Base-by-base conservation (phyloP, 768 basidiomycete species). In the Suillus hirtellus region DNA sequence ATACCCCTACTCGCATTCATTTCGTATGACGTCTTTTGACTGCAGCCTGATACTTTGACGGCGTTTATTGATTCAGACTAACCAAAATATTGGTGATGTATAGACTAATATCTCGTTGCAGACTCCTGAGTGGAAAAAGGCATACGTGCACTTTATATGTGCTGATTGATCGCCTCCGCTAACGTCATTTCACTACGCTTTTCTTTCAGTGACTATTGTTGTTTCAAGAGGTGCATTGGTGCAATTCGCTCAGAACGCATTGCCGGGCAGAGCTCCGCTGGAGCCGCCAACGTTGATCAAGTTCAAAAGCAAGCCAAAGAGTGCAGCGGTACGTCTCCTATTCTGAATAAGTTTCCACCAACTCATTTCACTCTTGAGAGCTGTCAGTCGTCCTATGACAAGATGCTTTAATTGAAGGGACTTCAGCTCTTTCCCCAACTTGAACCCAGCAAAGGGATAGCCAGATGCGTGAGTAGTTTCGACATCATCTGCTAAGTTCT, bases 211-310 rank as follows among this genome's bases (percentile, higher is more conserved):
- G 85, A 93, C 71, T 93, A 93, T 69, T 82, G 82, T 2, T 84
- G 81, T 8, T 82, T 93, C 15, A 92, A 92, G 74, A 88, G 84
- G 65, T 79, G 81, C 15, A 87, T 93, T 34, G 78, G 78, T 15
- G 80, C 81, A 1, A 85, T 92, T 61, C 81, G 81, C 37, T 76
- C 75, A 61, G 74, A 73, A 0, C 75, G 76, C 59, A 43, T 70
- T 11, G 63, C 69, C 21, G 35, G 60, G 12, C 63, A 60, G 52
- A 67, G 49, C 60, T 61, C 64, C 37, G 64, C 68, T 52, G 63
- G 50, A n/a, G 58, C 56, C 1, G 50, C 44, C 6, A 53, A 66
- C 27, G 21, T 47, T 14, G 44, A 64, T 60, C 60, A 58, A 24
- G 35, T 35, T 40, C 58, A 58, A 35, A 31, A 60, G 38, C 38